Evolutionary conservation across 1,284 basidiomycete genomes (phyloP).

Genomic region (Trametes sp.): DNA sequence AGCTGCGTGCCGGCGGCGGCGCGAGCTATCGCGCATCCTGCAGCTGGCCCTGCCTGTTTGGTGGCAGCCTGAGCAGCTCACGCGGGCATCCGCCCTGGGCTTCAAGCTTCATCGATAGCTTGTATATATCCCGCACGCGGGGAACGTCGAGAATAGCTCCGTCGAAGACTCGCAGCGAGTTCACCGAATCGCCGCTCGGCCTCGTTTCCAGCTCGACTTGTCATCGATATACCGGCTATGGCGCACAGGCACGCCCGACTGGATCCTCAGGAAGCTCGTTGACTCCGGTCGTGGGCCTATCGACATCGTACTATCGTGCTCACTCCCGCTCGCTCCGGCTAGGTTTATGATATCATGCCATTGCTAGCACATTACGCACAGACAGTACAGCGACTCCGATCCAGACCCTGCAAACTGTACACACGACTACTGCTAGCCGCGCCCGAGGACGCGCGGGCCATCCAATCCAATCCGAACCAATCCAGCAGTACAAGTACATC

Average conservation of each 20-base stretch:
- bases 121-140: conserved; percentile 1
- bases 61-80: background rate
- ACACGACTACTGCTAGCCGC: conserved; percentile 27
- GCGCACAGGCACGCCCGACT: background rate
- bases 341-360: conserved; percentile 13
- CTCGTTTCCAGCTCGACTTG: too few species aligned
- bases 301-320: background rate
- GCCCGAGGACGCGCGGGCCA: conserved; percentile 9
- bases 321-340: background rate
- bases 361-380: conserved; percentile 17
- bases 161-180: too few species aligned
- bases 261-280: too few species aligned
- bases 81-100: background rate
- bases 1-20: too few species aligned
- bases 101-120: conserved; percentile 9
- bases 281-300: background rate
- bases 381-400: conserved; percentile 21
- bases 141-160: background rate
- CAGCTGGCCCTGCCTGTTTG: too few species aligned
- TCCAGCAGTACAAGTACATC: conserved; percentile 23
- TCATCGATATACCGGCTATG: conserved; percentile 5
- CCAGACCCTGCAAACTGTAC: conserved; percentile 11
- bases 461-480: too few species aligned
- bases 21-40: too few species aligned
- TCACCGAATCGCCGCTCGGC: too few species aligned